Evolutionary conservation across 2,329 filamentous ascomycete genomes (phyloP).

Genomic region (Alternaria incomplexa): DNA sequence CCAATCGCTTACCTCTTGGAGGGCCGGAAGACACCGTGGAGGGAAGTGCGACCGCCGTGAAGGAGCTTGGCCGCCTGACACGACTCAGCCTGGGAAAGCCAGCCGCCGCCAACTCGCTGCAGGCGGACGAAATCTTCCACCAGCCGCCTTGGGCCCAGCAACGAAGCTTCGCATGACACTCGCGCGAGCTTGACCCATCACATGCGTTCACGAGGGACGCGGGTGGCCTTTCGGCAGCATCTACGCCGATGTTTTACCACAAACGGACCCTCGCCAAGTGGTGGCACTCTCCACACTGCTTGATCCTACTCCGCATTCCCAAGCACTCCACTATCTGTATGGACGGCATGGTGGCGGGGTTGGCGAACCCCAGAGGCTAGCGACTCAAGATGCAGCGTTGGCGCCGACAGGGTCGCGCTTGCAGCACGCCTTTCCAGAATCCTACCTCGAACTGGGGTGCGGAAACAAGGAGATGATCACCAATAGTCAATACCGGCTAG

Average conservation of each 20-base stretch:
- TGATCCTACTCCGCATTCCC: constrained; percentile 22
- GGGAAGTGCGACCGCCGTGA: constrained; percentile 12
- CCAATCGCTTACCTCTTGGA: constrained; percentile 6
- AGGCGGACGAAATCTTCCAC: constrained; percentile 31
- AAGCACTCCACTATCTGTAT: constrained; percentile 27
- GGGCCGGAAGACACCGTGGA: constrained; percentile 5
- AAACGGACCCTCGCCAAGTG: constrained; percentile 27
- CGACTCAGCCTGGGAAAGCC: constrained; percentile 2
- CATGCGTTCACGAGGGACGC: constrained; percentile 19
- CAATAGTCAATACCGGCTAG: constrained; percentile 12
- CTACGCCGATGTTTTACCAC: constrained; percentile 26
- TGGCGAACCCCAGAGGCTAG: constrained; percentile 12
- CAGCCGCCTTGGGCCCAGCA: constrained; percentile 20
- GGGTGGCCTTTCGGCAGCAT: constrained; percentile 22
- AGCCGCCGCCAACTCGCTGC: constrained; percentile 18
- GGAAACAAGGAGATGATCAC: constrained; percentile 5
- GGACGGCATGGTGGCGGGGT: constrained; percentile 16
- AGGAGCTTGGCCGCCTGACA: constrained; percentile 9
- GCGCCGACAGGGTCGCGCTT: constrained; percentile 7
- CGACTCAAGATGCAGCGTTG: constrained; percentile 19
- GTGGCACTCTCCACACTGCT: constrained; percentile 30
- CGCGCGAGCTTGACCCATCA: constrained; percentile 27
- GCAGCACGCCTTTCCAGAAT: constrained; percentile 3
- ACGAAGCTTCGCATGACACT: constrained; percentile 21
- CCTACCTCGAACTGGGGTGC: constrained; percentile 16